Percentiles rank a stretch among this genome's conserved stretches.
These are phyloP conservation scores for Cordyceps fumosorosea DNA, from an alignment of 2,329 filamentous ascomycete genomes.

Conservation along the genomic window DNA sequence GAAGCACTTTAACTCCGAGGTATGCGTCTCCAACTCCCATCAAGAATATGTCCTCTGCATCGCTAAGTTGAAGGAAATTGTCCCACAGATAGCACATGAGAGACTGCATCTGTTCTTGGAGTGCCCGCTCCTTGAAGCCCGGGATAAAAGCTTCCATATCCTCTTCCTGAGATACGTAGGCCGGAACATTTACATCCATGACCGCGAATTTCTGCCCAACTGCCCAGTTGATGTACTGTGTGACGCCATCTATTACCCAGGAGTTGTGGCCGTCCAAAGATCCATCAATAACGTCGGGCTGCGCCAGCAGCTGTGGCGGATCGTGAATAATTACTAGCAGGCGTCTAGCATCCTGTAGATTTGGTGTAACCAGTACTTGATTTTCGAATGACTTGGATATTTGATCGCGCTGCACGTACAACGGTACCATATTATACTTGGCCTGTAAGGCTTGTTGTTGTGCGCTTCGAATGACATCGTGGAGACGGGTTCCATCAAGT, in stretches of 20 bases:
- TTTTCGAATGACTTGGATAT: conserved; percentile 76
- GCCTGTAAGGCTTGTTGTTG: conserved; percentile 67
- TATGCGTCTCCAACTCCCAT: conserved; percentile 89
- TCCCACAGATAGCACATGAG: conserved; percentile 89
- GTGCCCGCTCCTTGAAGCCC: conserved; percentile 35
- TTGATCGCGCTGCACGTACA: conserved; percentile 70
- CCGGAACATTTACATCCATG: conserved; percentile 87
- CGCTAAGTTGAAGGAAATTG: conserved; percentile 81
- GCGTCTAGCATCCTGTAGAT: conserved; percentile 58
- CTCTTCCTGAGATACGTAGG: conserved; percentile 59
- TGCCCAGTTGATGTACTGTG: conserved; percentile 81
- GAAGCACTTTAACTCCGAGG: conserved; percentile 70
- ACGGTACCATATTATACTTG: conserved; percentile 68
- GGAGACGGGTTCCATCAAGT: conserved; percentile 56
- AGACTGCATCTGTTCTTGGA: conserved; percentile 60
- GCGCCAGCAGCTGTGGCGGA: conserved; percentile 66
- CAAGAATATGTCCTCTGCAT: conserved; percentile 69
- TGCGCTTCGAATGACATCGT: conserved; percentile 72
- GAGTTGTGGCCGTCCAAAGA: conserved; percentile 75
- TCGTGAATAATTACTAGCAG: conserved; percentile 87
- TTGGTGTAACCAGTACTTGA: conserved; percentile 75
- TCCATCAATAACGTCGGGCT: conserved; percentile 63
- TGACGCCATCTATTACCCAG: conserved; percentile 79
- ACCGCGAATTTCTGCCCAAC: conserved; percentile 69
- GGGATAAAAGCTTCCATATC: conserved; percentile 44